Evolutionary conservation across 208 protist species (phyloP), one percentile per base, ranked within the genome.

Genomic region (Acanthamoeba castellanii): DNA sequence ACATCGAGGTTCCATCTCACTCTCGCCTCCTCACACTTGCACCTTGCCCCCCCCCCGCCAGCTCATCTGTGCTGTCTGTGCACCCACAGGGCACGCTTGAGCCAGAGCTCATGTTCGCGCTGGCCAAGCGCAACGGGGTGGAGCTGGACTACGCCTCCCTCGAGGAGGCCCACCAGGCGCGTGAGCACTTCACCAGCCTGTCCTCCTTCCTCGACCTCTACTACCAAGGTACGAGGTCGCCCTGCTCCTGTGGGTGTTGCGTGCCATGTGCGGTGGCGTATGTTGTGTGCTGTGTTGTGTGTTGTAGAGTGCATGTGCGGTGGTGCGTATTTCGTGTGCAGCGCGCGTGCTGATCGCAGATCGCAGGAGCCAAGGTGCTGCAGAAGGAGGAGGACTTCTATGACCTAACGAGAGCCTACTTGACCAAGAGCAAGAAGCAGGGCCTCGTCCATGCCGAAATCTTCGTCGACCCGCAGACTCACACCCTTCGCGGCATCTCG

Each of bases 201-300:
- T 20, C 76, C 27, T 47, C 76, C 42, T 84, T 84, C 47, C 76
- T 84, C 11, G 76, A 84, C 76, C 76, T 84, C 47, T 84, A 84
- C 42, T 84, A 84, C 76, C 76, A 84, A n/a, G 76, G 76, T 55
- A 32, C 76, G 34, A 47, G 16, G 8, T 22, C 42, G 42, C 14
- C 8, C n/a, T n/a, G n/a, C n/a, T n/a, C n/a, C n/a, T n/a, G n/a
- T 52, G 47, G 47, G 7, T 11, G 47, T 52, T 52, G 47, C 47
- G 47, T 52, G 4, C 7, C 7, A 52, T n/a, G n/a, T n/a, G n/a
- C n/a, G n/a, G n/a, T n/a, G n/a, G n/a, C n/a, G n/a, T n/a, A n/a
- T n/a, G n/a, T n/a, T n/a, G n/a, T n/a, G n/a, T n/a, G n/a, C n/a
- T n/a, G n/a, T n/a, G n/a, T n/a, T n/a, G n/a, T n/a, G n/a, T n/a